phyloP scores from a whole-genome alignment of 495 filamentous ascomycete species.

The Penicillium taxi region DNA sequence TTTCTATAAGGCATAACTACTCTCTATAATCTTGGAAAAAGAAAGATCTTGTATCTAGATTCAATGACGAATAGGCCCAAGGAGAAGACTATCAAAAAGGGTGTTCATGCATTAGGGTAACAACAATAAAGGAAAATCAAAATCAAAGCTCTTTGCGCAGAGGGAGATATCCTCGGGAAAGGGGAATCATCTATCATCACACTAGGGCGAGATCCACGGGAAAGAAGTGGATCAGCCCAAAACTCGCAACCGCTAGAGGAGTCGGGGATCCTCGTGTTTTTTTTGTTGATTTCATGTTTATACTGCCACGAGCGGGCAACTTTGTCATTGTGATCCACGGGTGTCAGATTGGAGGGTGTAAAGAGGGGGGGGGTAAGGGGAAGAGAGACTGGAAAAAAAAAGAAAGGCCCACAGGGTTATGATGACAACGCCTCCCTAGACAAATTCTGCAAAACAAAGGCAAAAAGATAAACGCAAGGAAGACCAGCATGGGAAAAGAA shows the following conservation, averaged over 20 bases:
- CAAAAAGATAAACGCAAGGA: constrained; percentile 30
- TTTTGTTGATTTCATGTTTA: constrained; percentile 12
- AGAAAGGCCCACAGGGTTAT: constrained; percentile 43
- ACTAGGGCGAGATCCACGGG: constrained; percentile 13
- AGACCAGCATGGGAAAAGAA: constrained; percentile 29
- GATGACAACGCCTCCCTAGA: constrained; percentile 47
- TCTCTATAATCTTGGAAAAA: too few relatives aligned
- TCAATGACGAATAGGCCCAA: not conserved
- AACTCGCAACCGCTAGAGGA: constrained; percentile 6
- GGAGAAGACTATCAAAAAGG: constrained; percentile 8
- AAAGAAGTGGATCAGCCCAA: constrained; percentile 8
- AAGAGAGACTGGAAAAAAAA: constrained; percentile 25
- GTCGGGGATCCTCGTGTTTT: constrained; percentile 14
- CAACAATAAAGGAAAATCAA: constrained; percentile 17
- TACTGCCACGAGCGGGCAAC: constrained; percentile 18
- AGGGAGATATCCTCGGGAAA: constrained; percentile 19
- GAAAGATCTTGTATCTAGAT: too few relatives aligned
- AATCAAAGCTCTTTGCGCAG: constrained; percentile 20
- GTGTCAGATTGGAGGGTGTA: constrained; percentile 9
- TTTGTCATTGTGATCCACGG: constrained; percentile 24
- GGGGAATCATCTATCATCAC: constrained; percentile 32
- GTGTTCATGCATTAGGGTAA: constrained; percentile 33
- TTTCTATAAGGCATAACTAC: too few relatives aligned
- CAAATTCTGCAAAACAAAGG: constrained; percentile 43
- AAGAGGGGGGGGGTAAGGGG: constrained; percentile 1